Percentiles rank a stretch among this genome's conserved stretches.
Evolutionary conservation across 2,329 filamentous ascomycete species (phyloP).

Genomic region (Clarireedia hainanense): DNA sequence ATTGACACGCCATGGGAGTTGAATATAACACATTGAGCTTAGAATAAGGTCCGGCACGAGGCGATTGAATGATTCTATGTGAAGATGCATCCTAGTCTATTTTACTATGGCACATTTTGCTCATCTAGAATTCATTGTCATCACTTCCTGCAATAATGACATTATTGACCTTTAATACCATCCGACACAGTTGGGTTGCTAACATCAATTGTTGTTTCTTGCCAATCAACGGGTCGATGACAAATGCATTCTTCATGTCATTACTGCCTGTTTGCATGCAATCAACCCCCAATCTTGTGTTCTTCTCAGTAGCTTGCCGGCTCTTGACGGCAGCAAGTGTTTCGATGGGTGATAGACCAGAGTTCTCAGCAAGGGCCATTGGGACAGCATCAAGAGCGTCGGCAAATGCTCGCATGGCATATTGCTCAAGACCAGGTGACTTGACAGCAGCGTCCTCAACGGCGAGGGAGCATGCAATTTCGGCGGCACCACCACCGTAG

Average conservation of each 20-base stretch:
- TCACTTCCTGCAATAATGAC: constrained; percentile 86
- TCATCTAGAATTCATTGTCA: constrained; percentile 70
- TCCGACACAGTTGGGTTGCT: constrained; percentile 93
- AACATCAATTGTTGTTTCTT: constrained; percentile 96
- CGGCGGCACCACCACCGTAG: constrained; percentile 92
- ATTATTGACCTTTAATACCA: constrained; percentile 97
- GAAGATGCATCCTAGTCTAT: not conserved
- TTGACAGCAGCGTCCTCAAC: constrained; percentile 92
- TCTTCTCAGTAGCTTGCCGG: constrained; percentile 83
- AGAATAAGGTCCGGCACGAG: not conserved
- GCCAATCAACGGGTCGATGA: constrained; percentile 95
- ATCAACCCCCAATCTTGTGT: constrained; percentile 79
- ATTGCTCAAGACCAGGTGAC: constrained; percentile 96
- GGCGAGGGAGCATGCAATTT: constrained; percentile 93
- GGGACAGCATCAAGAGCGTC: constrained; percentile 90
- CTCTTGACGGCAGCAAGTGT: constrained; percentile 93
- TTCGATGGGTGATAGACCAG: constrained; percentile 89
- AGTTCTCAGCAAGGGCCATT: constrained; percentile 97
- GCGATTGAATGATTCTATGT: not conserved
- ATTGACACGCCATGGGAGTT: too few species aligned
- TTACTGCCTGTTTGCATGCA: constrained; percentile 96
- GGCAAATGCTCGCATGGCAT: constrained; percentile 96
- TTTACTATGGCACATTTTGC: not conserved
- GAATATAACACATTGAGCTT: not conserved
- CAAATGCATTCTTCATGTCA: constrained; percentile 96